phyloP scores from a whole-genome alignment of 1,284 basidiomycete species.

The Cryptococcus sp. region DNA sequence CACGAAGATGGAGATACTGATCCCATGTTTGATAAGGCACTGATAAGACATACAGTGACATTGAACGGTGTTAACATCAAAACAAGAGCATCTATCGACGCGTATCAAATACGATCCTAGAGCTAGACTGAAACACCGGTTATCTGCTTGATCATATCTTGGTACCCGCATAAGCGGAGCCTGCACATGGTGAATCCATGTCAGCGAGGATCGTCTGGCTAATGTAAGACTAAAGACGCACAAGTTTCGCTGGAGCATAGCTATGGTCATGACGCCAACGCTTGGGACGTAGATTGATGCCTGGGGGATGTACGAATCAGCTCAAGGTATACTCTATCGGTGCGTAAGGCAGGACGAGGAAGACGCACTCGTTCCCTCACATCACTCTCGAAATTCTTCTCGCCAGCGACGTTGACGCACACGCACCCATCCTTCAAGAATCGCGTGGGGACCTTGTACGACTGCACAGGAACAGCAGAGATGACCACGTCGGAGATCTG shows the following conservation, averaged over 20 bases:
- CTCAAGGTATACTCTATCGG: not conserved
- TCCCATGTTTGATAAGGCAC: not conserved
- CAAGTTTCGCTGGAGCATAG: conserved; percentile 95
- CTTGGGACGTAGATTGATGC: conserved; percentile 89
- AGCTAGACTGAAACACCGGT: no score
- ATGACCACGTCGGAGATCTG: conserved; percentile 84
- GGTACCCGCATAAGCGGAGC: conserved; percentile 71
- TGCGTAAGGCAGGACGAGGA: conserved; percentile 2
- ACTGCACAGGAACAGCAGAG: conserved; percentile 80
- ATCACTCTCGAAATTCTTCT: conserved; percentile 95
- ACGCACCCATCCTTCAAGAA: conserved; percentile 90
- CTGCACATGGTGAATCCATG: conserved; percentile 48
- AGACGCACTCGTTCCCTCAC: conserved; percentile 78
- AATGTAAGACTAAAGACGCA: conserved; percentile 52
- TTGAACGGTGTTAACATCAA: not conserved
- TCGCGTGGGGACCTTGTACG: conserved; percentile 86
- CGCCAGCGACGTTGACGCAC: conserved; percentile 89
- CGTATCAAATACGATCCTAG: not conserved
- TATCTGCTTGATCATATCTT: conserved; percentile 51
- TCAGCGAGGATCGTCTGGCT: not conserved
- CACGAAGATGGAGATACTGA: not conserved
- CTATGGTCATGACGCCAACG: conserved; percentile 94
- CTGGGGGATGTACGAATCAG: conserved; percentile 53
- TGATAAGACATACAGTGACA: not conserved
- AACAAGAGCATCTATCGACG: not conserved